Evolutionary conservation across 345 rosid genomes (phyloP).

Genomic region (Sapria himalayana): DNA sequence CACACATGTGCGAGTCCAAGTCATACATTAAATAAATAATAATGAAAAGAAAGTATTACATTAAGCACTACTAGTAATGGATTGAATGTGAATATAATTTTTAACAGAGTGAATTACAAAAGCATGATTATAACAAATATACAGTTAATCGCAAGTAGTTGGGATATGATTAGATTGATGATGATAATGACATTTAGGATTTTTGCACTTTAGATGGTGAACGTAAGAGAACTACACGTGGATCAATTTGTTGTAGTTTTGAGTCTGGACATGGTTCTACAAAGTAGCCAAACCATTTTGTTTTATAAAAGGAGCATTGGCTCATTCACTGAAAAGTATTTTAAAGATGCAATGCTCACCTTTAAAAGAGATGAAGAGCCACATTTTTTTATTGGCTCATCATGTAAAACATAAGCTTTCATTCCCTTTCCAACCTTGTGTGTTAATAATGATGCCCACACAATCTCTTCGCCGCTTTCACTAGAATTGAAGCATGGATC

Average conservation of each 20-base stretch:
- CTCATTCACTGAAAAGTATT: conserved; percentile 23
- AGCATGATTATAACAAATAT: too few relatives aligned
- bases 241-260: conserved; percentile 18
- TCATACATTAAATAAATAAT: too few relatives aligned
- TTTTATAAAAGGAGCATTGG: conserved; percentile 20
- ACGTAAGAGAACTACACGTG: conserved; percentile 6
- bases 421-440: conserved; percentile 5
- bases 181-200: conserved; percentile 71
- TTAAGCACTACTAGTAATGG: too few relatives aligned
- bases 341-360: conserved; percentile 1
- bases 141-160: too few relatives aligned
- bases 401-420: conserved; percentile 6
- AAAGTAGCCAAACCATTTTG: conserved; percentile 8
- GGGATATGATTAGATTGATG: too few relatives aligned
- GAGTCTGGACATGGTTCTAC: conserved; percentile 14
- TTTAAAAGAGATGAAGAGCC: conserved; percentile 7
- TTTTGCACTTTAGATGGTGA: conserved; percentile 31
- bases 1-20: too few relatives aligned
- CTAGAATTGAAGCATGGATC: conserved; percentile 38
- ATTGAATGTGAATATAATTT: too few relatives aligned
- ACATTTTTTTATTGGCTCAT: conserved; percentile 4
- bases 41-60: too few relatives aligned
- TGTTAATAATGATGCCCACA: conserved; percentile 10
- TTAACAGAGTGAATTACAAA: too few relatives aligned
- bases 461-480: conserved; percentile 36